Conservation (phyloP, 2,329 filamentous ascomycete genomes). For the Cytospora schulzeri region DNA sequence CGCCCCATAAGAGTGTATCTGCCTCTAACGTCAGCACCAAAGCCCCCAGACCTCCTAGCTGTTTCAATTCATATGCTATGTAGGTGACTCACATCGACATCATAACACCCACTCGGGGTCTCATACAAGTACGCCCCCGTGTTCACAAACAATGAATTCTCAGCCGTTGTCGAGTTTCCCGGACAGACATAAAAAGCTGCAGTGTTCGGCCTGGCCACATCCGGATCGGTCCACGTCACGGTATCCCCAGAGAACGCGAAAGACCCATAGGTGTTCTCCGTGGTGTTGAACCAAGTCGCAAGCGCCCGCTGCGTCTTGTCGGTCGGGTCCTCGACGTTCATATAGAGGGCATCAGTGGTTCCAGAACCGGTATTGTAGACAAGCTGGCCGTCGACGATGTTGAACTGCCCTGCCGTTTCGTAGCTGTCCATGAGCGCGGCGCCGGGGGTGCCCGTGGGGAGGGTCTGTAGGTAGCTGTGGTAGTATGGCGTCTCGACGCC, state of each 20-base stretch:
- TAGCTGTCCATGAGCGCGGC: constrained; percentile 49
- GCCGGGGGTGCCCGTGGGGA: constrained; percentile 41
- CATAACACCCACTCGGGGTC: constrained; percentile 52
- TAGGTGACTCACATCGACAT: constrained; percentile 25
- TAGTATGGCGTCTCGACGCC: constrained; percentile 57
- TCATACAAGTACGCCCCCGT: constrained; percentile 57
- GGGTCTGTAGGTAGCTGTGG: constrained; percentile 51
- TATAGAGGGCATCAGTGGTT: constrained; percentile 40
- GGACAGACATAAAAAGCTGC: constrained; percentile 58
- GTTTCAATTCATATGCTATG: neutral
- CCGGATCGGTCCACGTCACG: constrained; percentile 51
- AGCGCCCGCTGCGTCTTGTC: constrained; percentile 48
- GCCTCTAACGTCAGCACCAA: neutral
- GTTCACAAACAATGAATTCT: constrained; percentile 54
- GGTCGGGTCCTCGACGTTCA: constrained; percentile 45
- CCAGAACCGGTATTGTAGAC: constrained; percentile 44
- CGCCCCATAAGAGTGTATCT: constrained; percentile 29
- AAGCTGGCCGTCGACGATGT: constrained; percentile 54
- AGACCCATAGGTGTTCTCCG: constrained; percentile 52
- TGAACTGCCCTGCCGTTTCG: constrained; percentile 56
- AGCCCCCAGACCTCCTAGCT: constrained; percentile 16
- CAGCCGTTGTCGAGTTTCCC: constrained; percentile 29
- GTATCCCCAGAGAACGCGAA: constrained; percentile 58
- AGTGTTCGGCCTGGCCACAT: constrained; percentile 50
- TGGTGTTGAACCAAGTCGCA: constrained; percentile 49